phyloP scores from a whole-genome alignment of 2,329 filamentous ascomycete genomes.

The Pseudocercospora macadamiae region DNA sequence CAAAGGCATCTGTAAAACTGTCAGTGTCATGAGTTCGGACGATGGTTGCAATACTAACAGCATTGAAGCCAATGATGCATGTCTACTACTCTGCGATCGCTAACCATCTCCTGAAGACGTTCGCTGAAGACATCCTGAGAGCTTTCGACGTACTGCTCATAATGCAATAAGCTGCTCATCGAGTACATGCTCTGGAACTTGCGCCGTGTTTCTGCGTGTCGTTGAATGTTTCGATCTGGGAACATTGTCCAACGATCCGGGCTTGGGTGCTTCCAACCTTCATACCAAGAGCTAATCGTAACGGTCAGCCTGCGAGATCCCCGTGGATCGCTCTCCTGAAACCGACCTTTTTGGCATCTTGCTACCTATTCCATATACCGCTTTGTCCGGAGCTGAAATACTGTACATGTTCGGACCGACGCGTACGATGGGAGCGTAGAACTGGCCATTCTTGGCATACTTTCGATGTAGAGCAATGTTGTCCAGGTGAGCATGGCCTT shows the following conservation, averaged over 20 bases:
- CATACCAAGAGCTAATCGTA: slow-evolving; percentile 25
- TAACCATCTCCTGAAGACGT: slow-evolving; percentile 19
- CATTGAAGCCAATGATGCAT: slow-evolving; percentile 35
- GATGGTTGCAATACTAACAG: slow-evolving; percentile 17
- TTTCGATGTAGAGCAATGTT: slow-evolving; percentile 30
- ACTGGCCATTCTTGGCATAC: slow-evolving; percentile 19
- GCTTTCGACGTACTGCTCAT: slow-evolving; percentile 28
- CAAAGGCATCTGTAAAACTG: slow-evolving; percentile 38
- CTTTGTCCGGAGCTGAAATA: slow-evolving; percentile 22
- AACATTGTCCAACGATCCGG: slow-evolving; percentile 25
- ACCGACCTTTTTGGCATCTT: slow-evolving; percentile 29
- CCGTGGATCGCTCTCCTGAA: no score
- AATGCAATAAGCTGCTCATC: slow-evolving; percentile 28
- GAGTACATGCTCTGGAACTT: slow-evolving; percentile 31
- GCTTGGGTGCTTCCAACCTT: slow-evolving; percentile 20
- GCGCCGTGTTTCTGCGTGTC: slow-evolving; percentile 24
- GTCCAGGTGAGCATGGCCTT: slow-evolving; percentile 26
- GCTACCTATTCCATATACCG: slow-evolving; percentile 27
- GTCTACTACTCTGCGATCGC: slow-evolving; percentile 19
- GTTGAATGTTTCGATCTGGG: slow-evolving; percentile 22
- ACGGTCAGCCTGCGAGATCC: no score
- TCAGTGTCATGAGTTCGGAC: neutral
- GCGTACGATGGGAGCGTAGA: slow-evolving; percentile 27
- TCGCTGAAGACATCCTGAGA: slow-evolving; percentile 20
- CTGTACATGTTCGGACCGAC: slow-evolving; percentile 29